These are phyloP conservation scores for Cutaneotrichosporon spelunceum DNA, from an alignment of 1,284 basidiomycete species.

Conservation along the genomic window DNA sequence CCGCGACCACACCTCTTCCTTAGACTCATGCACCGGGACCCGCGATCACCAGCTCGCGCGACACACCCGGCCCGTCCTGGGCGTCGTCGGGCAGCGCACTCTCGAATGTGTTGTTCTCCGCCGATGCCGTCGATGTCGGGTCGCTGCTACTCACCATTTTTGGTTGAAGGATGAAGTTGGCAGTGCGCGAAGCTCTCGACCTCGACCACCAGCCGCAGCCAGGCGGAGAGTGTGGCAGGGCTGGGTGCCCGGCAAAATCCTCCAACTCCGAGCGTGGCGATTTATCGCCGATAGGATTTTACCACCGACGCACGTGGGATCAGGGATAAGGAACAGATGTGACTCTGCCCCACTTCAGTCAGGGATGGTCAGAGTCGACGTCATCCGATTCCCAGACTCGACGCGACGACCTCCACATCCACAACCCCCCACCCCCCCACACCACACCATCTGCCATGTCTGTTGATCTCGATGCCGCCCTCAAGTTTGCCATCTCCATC, in stretches of 20 bases:
- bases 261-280: not conserved
- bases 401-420: not conserved
- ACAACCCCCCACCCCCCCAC: not conserved
- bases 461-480: conserved; percentile 62
- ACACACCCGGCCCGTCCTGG: conserved; percentile 1
- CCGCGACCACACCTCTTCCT: not conserved
- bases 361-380: not conserved
- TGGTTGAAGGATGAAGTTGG: conserved; percentile 16
- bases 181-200: conserved; percentile 5
- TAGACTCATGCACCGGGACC: not conserved
- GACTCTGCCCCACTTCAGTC: not conserved
- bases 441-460: conserved; percentile 22
- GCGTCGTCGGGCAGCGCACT: not conserved
- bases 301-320: not conserved
- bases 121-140: conserved; percentile 13
- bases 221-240: not conserved
- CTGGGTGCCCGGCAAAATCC: not conserved
- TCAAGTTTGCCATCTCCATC: conserved; percentile 68
- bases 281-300: not conserved
- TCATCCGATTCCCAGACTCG: not conserved
- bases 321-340: no score
- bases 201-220: not conserved
- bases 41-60: not conserved
- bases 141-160: conserved; percentile 23
- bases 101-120: not conserved